Percentiles rank a stretch among this genome's conserved stretches.
Conservation (phyloP, 306 rosid species). For the Quercus engelmannii region DNA sequence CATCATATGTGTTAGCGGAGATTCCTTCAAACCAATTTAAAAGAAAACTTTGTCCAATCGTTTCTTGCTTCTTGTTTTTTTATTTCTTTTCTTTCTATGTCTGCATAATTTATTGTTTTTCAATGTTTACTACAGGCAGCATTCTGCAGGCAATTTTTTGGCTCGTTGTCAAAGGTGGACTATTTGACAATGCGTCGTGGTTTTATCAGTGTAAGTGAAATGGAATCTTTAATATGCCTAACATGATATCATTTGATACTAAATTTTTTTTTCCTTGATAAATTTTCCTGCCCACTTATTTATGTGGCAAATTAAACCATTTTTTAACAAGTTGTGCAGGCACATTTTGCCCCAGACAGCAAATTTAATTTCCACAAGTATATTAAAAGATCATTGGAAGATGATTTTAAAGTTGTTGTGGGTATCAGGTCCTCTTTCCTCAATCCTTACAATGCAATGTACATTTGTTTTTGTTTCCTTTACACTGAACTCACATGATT, state of each 20-base stretch:
- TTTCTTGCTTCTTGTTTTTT: background rate
- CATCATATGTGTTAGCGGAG: no score
- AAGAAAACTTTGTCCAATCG: no score
- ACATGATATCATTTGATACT: no score
- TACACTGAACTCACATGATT: background rate
- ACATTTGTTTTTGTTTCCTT: background rate
- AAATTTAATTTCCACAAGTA: constrained; percentile 72
- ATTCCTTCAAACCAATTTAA: no score
- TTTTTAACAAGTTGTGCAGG: constrained; percentile 28
- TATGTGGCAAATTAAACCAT: background rate
- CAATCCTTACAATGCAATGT: background rate
- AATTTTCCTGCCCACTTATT: background rate
- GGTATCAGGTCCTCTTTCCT: constrained; percentile 50
- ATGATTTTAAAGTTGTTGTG: constrained; percentile 68
- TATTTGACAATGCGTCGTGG: constrained; percentile 69
- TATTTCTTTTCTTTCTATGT: background rate
- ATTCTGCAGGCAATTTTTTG: constrained; percentile 60
- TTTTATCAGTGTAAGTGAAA: constrained; percentile 52
- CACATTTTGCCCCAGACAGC: constrained; percentile 55
- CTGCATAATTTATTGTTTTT: background rate
- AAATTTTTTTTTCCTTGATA: no score
- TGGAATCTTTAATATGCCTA: no score
- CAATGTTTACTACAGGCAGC: constrained; percentile 35
- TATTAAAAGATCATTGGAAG: constrained; percentile 72
- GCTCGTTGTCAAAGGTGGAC: constrained; percentile 65